phyloP scores from a whole-genome alignment of 805 yeast species.

The Teunomyces cretensis region DNA sequence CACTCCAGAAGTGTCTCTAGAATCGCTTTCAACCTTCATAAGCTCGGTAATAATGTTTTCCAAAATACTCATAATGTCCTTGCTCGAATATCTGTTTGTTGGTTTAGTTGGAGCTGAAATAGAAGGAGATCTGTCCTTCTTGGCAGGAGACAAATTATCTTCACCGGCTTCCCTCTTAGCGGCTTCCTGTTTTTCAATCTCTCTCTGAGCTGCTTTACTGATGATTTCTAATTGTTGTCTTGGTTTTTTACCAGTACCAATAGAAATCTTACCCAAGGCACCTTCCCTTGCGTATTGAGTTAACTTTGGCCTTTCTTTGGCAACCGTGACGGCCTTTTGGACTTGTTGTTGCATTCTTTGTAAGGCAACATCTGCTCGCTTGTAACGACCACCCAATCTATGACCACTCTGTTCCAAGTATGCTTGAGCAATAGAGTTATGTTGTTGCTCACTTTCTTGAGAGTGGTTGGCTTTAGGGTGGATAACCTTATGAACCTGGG shows the following conservation, averaged over 20 bases:
- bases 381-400: constrained; percentile 80
- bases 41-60: constrained; percentile 79
- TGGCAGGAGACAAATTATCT: constrained; percentile 18
- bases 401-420: constrained; percentile 90
- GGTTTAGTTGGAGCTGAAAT: constrained; percentile 33
- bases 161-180: constrained; percentile 18
- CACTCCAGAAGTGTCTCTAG: constrained; percentile 34
- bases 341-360: constrained; percentile 99
- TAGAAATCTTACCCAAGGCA: constrained; percentile 83
- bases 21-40: constrained; percentile 70
- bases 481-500: constrained; percentile 77
- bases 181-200: constrained; percentile 32
- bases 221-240: constrained; percentile 77
- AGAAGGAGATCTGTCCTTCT: constrained; percentile 29
- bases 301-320: constrained; percentile 78
- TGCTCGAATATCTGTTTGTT: constrained; percentile 35
- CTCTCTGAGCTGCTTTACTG: constrained; percentile 51
- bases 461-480: constrained; percentile 54
- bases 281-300: constrained; percentile 73
- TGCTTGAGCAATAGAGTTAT: constrained; percentile 87
- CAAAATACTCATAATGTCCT: constrained; percentile 58
- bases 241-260: constrained; percentile 80
- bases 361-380: constrained; percentile 84
- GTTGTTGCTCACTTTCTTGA: constrained; percentile 51
- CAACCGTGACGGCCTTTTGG: constrained; percentile 92